Evolutionary conservation across 1,139 yeast genomes (phyloP).

Genomic region (Kodamaea sp.): DNA sequence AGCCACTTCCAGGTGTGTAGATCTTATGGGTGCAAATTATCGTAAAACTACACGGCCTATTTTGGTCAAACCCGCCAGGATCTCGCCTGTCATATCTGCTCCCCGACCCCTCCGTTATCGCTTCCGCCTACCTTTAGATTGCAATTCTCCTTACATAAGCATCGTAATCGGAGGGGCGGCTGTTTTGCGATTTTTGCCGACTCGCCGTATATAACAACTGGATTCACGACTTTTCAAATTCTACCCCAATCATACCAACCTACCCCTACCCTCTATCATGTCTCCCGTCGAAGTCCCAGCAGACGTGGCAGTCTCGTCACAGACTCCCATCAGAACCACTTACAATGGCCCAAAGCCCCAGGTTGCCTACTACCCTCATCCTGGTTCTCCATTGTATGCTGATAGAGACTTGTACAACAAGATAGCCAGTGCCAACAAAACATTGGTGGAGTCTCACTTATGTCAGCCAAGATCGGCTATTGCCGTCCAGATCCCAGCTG

Average conservation of each 20-base stretch:
- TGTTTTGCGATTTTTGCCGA: neutral
- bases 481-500: slow-evolving; percentile 63
- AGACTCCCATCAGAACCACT: slow-evolving; percentile 39
- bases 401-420: slow-evolving; percentile 46
- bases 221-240: neutral
- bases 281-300: neutral
- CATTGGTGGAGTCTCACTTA: slow-evolving; percentile 35
- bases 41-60: too few species aligned
- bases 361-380: slow-evolving; percentile 60
- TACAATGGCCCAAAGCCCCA: slow-evolving; percentile 49
- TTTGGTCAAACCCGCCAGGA: too few species aligned
- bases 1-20: too few species aligned
- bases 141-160: too few species aligned
- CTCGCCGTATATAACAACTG: neutral
- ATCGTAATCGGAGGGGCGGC: too few species aligned
- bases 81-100: too few species aligned
- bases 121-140: too few species aligned
- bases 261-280: neutral
- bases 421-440: slow-evolving; percentile 44
- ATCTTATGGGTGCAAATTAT: too few species aligned
- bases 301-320: slow-evolving; percentile 23
- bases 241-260: neutral
- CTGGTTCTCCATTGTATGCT: slow-evolving; percentile 54
- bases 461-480: slow-evolving; percentile 59
- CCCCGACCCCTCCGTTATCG: too few species aligned